Evolutionary conservation across 768 basidiomycete species (phyloP).

Genomic region (Mycena filopes): DNA sequence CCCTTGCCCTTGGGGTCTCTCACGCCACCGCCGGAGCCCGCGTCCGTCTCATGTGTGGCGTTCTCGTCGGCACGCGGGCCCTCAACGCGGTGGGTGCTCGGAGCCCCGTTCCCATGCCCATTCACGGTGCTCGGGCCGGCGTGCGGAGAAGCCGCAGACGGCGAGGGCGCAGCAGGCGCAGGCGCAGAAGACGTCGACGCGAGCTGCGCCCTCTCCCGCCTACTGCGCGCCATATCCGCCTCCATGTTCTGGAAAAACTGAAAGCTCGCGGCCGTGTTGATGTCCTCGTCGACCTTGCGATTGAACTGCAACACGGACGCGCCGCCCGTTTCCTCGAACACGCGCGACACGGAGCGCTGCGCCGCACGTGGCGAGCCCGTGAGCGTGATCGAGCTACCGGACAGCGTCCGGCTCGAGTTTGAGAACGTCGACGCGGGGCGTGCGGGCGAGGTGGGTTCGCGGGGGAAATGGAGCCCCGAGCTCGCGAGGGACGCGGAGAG

Average conservation of each 20-base stretch:
- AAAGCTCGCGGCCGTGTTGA: slow-evolving; percentile 59
- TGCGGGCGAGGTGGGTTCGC: slow-evolving; percentile 35
- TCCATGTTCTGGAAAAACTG: slow-evolving; percentile 56
- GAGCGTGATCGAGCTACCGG: slow-evolving; percentile 45
- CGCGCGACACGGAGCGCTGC: slow-evolving; percentile 33
- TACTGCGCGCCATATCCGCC: slow-evolving; percentile 51
- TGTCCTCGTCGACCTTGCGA: slow-evolving; percentile 50
- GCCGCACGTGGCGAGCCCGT: slow-evolving; percentile 31
- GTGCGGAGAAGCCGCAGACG: neutral
- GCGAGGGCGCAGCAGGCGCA: slow-evolving; percentile 3
- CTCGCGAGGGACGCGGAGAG: slow-evolving; percentile 78
- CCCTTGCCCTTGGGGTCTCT: slow-evolving; percentile 61
- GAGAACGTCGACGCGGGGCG: slow-evolving; percentile 28
- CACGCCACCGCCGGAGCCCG: slow-evolving; percentile 27
- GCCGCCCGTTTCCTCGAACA: slow-evolving; percentile 38
- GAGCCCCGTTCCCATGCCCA: slow-evolving; percentile 15
- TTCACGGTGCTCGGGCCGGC: slow-evolving; percentile 33
- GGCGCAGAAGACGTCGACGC: slow-evolving; percentile 10
- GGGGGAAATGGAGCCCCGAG: slow-evolving; percentile 66
- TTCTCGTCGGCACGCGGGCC: slow-evolving; percentile 18
- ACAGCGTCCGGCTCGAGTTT: slow-evolving; percentile 23
- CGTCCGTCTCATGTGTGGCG: slow-evolving; percentile 33
- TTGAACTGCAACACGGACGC: slow-evolving; percentile 53
- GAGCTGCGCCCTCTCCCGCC: slow-evolving; percentile 32
- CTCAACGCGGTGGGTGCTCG: slow-evolving; percentile 24